A percentile compares a stretch with the other conserved stretches of the same genome.
Conservation (phyloP, 2,329 filamentous ascomycete species). For the Simplicillium sp. region DNA sequence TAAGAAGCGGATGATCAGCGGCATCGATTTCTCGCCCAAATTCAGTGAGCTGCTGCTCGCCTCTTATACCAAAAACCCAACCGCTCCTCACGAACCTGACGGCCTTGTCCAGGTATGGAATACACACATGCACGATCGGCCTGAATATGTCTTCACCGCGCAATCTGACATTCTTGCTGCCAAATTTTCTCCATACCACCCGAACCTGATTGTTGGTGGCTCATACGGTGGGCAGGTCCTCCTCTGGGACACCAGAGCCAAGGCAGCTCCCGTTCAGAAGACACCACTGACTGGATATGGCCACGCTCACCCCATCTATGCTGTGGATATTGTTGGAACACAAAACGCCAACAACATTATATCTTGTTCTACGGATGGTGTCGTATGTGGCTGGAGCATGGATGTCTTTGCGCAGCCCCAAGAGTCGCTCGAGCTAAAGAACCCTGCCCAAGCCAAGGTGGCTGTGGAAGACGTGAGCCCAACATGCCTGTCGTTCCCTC, state of each 20-base stretch:
- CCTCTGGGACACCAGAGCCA: slow-evolving; percentile 91
- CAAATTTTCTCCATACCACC: slow-evolving; percentile 97
- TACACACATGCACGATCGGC: slow-evolving; percentile 82
- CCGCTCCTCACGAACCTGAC: slow-evolving; percentile 86
- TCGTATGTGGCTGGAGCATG: slow-evolving; percentile 94
- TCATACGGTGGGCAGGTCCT: slow-evolving; percentile 95
- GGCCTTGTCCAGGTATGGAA: slow-evolving; percentile 97
- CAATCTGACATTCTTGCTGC: slow-evolving; percentile 92
- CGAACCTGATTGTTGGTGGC: slow-evolving; percentile 89
- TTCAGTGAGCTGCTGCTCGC: slow-evolving; percentile 88
- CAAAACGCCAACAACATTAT: slow-evolving; percentile 99
- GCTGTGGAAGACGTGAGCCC: slow-evolving; percentile 85
- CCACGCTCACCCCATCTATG: slow-evolving; percentile 94
- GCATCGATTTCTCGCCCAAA: slow-evolving; percentile 91
- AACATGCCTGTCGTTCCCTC: slow-evolving; percentile 88
- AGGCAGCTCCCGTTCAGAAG: slow-evolving; percentile 85
- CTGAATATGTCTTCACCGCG: slow-evolving; percentile 94
- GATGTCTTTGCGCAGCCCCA: slow-evolving; percentile 97
- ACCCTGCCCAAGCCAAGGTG: slow-evolving; percentile 70
- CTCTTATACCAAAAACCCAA: slow-evolving; percentile 94
- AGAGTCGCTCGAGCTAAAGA: slow-evolving; percentile 80
- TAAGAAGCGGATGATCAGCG: slow-evolving; percentile 94
- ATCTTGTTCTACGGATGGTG: slow-evolving; percentile 90
- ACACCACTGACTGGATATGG: slow-evolving; percentile 91
- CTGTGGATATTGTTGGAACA: slow-evolving; percentile 88